Percentiles rank a stretch among this genome's conserved stretches.
phyloP scores from a whole-genome alignment of 1,139 yeast genomes.

The Zygoascus sp. region DNA sequence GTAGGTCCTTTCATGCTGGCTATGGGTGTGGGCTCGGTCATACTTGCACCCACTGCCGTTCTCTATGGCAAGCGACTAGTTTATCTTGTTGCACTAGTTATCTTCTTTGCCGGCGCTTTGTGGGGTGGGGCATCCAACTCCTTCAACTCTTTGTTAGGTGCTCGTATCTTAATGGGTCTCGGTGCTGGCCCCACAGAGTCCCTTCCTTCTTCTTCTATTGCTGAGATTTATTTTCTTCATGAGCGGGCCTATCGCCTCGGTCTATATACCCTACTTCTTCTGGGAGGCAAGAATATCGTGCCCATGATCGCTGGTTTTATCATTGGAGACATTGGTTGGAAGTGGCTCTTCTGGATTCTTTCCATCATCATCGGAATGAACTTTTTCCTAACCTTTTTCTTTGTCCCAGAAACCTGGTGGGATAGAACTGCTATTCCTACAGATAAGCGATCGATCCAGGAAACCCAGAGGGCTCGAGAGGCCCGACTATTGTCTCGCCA shows the following conservation, averaged over 20 bases:
- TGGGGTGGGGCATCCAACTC: constrained; percentile 51
- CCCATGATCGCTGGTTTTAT: constrained; percentile 56
- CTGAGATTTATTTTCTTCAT: constrained; percentile 60
- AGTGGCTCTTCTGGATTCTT: constrained; percentile 61
- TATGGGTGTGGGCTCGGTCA: constrained; percentile 53
- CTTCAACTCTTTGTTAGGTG: constrained; percentile 53
- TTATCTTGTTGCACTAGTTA: constrained; percentile 46
- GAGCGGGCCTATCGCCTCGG: constrained; percentile 64
- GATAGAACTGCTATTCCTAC: constrained; percentile 52
- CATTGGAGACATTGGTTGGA: constrained; percentile 47
- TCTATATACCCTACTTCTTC: constrained; percentile 53
- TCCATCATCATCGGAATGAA: constrained; percentile 50
- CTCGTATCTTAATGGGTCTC: constrained; percentile 53
- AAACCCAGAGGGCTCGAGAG: constrained; percentile 47
- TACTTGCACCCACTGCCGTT: constrained; percentile 58
- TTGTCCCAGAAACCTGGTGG: constrained; percentile 67
- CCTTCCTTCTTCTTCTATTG: constrained; percentile 56
- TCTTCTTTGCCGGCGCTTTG: constrained; percentile 51
- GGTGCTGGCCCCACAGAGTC: constrained; percentile 63
- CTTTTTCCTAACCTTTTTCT: constrained; percentile 45
- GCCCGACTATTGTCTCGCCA: constrained; percentile 28
- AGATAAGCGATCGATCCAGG: constrained; percentile 46
- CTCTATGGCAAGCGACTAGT: constrained; percentile 57
- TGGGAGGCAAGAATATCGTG: constrained; percentile 59
- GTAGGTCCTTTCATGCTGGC: constrained; percentile 61